Evolutionary conservation across 805 yeast species (phyloP), one percentile per base, ranked within the genome.

Genomic region (Saturnispora halmiae): DNA sequence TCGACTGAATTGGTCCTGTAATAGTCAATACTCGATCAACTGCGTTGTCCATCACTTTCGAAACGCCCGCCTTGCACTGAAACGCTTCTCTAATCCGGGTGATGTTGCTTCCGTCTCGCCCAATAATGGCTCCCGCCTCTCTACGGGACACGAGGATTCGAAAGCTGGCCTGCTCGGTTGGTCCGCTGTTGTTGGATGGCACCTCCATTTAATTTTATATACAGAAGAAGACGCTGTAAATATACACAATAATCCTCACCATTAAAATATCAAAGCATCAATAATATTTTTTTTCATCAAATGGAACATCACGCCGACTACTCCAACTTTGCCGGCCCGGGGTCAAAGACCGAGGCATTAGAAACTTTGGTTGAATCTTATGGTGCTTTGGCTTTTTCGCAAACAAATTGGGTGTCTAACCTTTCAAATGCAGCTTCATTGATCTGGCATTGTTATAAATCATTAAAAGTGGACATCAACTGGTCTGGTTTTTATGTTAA

Each of bases 401-500:
- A 80, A 44, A 55, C 63, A 25, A 83, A 85, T 61, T 88, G 96
- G 96, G 88, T 90, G 3, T 77, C 94, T 47, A 90, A 92, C 54
- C 62, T 87, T 26, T 75, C 96, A 21, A 90, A 90, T 54, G 81
- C 90, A 29, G 71, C 95, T 6, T 82, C 96, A 4, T 66, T 90
- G 43, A 49, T 92, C 37, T 90, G 96, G 95, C 79, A 86, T 53
- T 88, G 84, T 9, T 90, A 85, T 59, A 79, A 73, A 42, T 20
- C 28, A 10, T 71, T 85, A 0, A 50, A 52, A 5, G 56, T 83
- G 19, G 39, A 49, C 9, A 83, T 88, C 9, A 90, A 90, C 58
- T 90, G 98, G 98, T 76, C 94, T 0, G 98, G 98, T 0, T 87
- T 92, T 58, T 90, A 90, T 53, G 74, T 83, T 2, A 49, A 67